phyloP scores from a whole-genome alignment of 108 stramenopile genomes.

The Cyclostephanos tholiformis region DNA sequence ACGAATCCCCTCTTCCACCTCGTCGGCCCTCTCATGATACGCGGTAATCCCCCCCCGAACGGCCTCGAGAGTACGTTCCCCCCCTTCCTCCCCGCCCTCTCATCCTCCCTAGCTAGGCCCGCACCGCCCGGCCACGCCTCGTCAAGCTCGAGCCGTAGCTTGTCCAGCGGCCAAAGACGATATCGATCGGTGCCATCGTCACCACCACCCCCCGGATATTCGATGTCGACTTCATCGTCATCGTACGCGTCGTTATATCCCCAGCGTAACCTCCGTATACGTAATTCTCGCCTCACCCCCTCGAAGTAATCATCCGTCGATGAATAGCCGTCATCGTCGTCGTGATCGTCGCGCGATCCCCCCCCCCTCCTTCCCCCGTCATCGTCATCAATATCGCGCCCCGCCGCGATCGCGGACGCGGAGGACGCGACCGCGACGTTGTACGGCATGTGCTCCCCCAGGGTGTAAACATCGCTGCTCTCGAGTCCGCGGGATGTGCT shows the following conservation, averaged over 20 bases:
- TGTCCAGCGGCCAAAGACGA: constrained; percentile 82
- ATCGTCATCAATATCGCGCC: background rate
- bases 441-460: constrained; percentile 81
- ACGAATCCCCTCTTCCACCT: constrained; percentile 88
- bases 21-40: constrained; percentile 92
- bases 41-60: constrained; percentile 78
- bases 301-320: constrained; percentile 67
- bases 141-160: constrained; percentile 77
- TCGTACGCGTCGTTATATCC: background rate
- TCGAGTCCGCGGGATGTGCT: constrained; percentile 72
- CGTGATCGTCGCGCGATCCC: no score
- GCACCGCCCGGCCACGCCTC: constrained; percentile 79
- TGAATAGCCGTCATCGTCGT: no score
- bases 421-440: constrained; percentile 70
- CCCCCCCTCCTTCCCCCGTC: background rate
- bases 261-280: constrained; percentile 37
- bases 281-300: constrained; percentile 68
- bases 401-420: background rate
- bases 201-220: constrained; percentile 6
- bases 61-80: constrained; percentile 23
- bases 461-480: constrained; percentile 74
- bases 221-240: no score
- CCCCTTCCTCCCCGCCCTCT: no score
- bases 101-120: constrained; percentile 60
- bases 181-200: constrained; percentile 16